These are phyloP conservation scores for Hemileccinum rubropunctum DNA, from an alignment of 768 basidiomycete species.

Conservation along the genomic window DNA sequence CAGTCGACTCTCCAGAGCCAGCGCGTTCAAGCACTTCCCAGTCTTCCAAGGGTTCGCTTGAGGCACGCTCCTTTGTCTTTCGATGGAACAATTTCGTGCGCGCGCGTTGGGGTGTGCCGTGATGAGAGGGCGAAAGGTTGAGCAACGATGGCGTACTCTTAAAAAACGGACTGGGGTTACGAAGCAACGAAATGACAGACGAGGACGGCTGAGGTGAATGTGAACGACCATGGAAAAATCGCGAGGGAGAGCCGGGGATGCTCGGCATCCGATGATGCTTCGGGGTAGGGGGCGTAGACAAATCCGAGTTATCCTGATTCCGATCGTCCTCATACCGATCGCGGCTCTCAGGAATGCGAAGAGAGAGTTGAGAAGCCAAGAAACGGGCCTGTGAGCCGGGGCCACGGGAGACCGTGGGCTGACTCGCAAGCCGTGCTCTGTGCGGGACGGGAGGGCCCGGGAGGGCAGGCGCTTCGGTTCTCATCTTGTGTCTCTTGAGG, in stretches of 20 bases:
- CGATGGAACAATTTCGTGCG: conserved; percentile 34
- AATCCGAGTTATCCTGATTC: conserved; percentile 30
- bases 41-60: conserved; percentile 33
- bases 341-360: conserved; percentile 32
- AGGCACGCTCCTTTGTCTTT: conserved; percentile 34
- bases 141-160: conserved; percentile 33
- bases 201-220: conserved; percentile 34
- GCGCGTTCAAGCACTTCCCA: conserved; percentile 33
- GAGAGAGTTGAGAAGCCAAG: conserved; percentile 32
- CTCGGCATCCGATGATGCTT: conserved; percentile 31
- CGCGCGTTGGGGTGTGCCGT: conserved; percentile 28
- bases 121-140: conserved; percentile 31
- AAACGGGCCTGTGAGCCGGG: conserved; percentile 30
- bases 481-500: conserved; percentile 33
- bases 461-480: conserved; percentile 30
- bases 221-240: conserved; percentile 30
- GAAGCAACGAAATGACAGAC: conserved; percentile 33
- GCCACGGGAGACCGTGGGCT: conserved; percentile 24
- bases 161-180: conserved; percentile 34
- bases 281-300: conserved; percentile 32
- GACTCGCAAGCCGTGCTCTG: conserved; percentile 31
- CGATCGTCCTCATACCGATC: conserved; percentile 32
- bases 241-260: conserved; percentile 30
- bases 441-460: conserved; percentile 20
- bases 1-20: conserved; percentile 25